Base-by-base conservation (phyloP, 306 rosid species). In the Urtica urens region DNA sequence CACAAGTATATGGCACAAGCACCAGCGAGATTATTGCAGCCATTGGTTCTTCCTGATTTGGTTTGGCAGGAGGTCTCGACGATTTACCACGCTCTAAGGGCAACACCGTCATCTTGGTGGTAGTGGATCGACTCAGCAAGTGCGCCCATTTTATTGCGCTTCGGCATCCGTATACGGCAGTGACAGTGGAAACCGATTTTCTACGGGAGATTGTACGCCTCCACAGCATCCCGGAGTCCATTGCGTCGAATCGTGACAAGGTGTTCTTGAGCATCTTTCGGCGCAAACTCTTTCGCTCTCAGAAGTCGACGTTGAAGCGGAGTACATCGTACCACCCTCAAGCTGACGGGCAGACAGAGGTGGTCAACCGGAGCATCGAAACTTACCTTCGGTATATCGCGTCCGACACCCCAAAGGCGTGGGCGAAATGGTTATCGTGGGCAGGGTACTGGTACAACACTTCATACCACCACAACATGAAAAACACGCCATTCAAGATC, bases 221-320 rank as follows among this genome's bases (percentile, higher is more conserved):
- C 19, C 78, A 78, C 69, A 76, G 81, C 73, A 12, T 35, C 5
- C 46, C 46, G 13, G 4, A 7, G 9, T 51, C 28, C 0, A 51
- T 51, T 24, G 52, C 73, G 49, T 74, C 72, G 25, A 65, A 60
- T 21, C 49, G 53, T 2, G 56, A 51, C 16, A 3, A n/a, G 2
- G 6, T 57, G 53, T 73, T 18, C 65, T 68, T 25, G 35, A 58
- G 40, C 72, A 60, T 49, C 54, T 77, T 51, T 69, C 76, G 40
- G 62, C 29, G 51, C 27, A 51, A 47, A 37, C 63, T 67, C 40
- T 71, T 27, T 56, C 74, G 12, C 64, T 64, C 3, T 35, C 62
- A 35, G 5, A 29, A 29, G 1, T 9, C 31, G n/a, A 8, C 8
- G 10, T 19, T 45, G 3, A 5, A 7, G 3, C 18, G 18, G 18